Evolutionary conservation across 805 yeast species (phyloP).

Genomic region (Scheffersomyces ergatensis): DNA sequence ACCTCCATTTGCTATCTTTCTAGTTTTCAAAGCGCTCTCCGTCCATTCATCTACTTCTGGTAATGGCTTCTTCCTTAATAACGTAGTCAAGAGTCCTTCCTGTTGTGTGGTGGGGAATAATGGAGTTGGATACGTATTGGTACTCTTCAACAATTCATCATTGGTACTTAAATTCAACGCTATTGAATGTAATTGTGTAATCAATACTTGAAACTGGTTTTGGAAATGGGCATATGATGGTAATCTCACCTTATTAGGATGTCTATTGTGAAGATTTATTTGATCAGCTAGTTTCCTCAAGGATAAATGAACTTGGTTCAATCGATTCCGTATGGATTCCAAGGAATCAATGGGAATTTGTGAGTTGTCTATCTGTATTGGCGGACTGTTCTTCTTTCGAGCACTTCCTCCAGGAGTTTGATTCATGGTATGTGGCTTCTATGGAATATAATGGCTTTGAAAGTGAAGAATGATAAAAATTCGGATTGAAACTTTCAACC

Average conservation of each 20-base stretch:
- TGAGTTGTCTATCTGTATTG: constrained; percentile 10
- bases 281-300: constrained; percentile 37
- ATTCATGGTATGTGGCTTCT: background rate
- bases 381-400: background rate
- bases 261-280: constrained; percentile 31
- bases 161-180: constrained; percentile 64
- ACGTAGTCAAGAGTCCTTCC: constrained; percentile 77
- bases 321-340: constrained; percentile 38
- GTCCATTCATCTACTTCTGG: constrained; percentile 95
- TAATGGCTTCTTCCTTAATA: constrained; percentile 79
- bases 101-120: constrained; percentile 83
- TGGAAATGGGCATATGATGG: constrained; percentile 66
- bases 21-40: constrained; percentile 26
- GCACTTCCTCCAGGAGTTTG: background rate
- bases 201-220: constrained; percentile 76
- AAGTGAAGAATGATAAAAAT: background rate
- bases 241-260: constrained; percentile 33
- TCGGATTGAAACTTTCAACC: too few species aligned
- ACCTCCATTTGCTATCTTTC: constrained; percentile 9
- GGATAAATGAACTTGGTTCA: constrained; percentile 42
- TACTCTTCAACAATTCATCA: constrained; percentile 54
- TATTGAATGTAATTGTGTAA: constrained; percentile 81
- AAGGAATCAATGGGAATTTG: constrained; percentile 35
- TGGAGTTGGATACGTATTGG: constrained; percentile 82
- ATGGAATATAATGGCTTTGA: background rate